Evolutionary conservation across 225 moss, liverwort and hornwort genomes (phyloP).

Genomic region (Straminergon stramineum): DNA sequence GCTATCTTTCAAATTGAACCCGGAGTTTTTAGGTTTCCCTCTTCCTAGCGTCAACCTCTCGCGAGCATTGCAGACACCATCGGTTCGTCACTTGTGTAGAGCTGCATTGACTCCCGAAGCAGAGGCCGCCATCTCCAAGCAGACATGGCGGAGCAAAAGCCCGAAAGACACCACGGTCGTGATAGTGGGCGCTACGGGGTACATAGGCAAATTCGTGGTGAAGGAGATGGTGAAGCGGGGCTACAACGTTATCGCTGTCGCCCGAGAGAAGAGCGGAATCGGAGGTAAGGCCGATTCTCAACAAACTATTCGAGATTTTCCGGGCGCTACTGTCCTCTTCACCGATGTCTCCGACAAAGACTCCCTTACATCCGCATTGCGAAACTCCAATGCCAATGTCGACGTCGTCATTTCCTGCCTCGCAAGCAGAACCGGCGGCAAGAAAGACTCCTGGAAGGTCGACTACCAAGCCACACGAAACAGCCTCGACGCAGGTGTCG

Average conservation of each 20-base stretch:
- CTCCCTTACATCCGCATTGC: slow-evolving; percentile 45
- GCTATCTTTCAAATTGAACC: not conserved
- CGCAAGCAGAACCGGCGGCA: slow-evolving; percentile 81
- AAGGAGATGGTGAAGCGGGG: slow-evolving; percentile 90
- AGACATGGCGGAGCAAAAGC: slow-evolving; percentile 40
- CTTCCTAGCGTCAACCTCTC: not conserved
- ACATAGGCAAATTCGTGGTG: slow-evolving; percentile 92
- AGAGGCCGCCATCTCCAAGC: slow-evolving; percentile 13
- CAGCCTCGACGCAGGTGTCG: slow-evolving; percentile 64
- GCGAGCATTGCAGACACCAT: not conserved
- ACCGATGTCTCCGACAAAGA: slow-evolving; percentile 57
- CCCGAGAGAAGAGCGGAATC: slow-evolving; percentile 86
- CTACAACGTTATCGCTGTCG: slow-evolving; percentile 71
- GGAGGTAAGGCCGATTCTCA: slow-evolving; percentile 56
- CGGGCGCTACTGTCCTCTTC: slow-evolving; percentile 59
- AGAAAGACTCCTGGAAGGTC: slow-evolving; percentile 90
- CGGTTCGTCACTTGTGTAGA: slow-evolving; percentile 1
- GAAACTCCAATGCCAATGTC: slow-evolving; percentile 16
- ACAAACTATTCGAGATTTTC: slow-evolving; percentile 44
- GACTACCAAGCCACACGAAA: slow-evolving; percentile 88
- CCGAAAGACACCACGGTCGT: slow-evolving; percentile 36
- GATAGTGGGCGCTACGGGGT: slow-evolving; percentile 82
- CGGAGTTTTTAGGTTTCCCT: slow-evolving; percentile 20
- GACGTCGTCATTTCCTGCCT: slow-evolving; percentile 84
- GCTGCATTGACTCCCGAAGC: slow-evolving; percentile 19